Conservation (phyloP, 148 eudicot species). For the Rhododendron henanense region DNA sequence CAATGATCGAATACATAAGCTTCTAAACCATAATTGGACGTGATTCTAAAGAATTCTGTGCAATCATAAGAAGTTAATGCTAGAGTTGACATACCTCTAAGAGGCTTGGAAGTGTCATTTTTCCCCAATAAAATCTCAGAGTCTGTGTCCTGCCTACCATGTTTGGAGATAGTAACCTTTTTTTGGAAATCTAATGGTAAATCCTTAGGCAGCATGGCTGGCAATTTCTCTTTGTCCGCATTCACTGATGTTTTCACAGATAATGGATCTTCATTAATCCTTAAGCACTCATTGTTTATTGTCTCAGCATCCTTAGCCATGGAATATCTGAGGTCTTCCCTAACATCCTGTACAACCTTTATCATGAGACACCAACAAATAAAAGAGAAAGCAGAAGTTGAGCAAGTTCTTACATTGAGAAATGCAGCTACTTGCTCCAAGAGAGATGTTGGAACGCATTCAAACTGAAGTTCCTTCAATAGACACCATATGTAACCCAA, state of each 20-base stretch:
- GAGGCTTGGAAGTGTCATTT: conserved; percentile 34
- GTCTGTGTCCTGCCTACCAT: conserved; percentile 43
- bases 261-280: conserved; percentile 25
- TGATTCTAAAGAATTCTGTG: neutral
- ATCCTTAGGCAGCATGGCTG: conserved; percentile 27
- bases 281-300: conserved; percentile 73
- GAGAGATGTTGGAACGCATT: conserved; percentile 80
- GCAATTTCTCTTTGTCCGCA: conserved; percentile 26
- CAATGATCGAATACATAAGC: neutral
- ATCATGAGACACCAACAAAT: conserved; percentile 25
- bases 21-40: neutral
- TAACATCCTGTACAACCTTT: conserved; percentile 52
- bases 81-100: conserved; percentile 37
- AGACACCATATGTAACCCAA: neutral
- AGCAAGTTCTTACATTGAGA: conserved; percentile 67
- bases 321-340: conserved; percentile 88
- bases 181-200: conserved; percentile 67
- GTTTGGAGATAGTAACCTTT: conserved; percentile 61
- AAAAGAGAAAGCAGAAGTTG: conserved; percentile 11
- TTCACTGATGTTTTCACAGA: conserved; percentile 15
- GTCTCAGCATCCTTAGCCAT: conserved; percentile 90
- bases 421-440: conserved; percentile 76
- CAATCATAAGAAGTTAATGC: neutral
- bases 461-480: conserved; percentile 57
- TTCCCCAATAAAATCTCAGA: conserved; percentile 25